Conservation (phyloP, 108 stramenopile genomes). For the Pseudonitzschia pungens region DNA sequence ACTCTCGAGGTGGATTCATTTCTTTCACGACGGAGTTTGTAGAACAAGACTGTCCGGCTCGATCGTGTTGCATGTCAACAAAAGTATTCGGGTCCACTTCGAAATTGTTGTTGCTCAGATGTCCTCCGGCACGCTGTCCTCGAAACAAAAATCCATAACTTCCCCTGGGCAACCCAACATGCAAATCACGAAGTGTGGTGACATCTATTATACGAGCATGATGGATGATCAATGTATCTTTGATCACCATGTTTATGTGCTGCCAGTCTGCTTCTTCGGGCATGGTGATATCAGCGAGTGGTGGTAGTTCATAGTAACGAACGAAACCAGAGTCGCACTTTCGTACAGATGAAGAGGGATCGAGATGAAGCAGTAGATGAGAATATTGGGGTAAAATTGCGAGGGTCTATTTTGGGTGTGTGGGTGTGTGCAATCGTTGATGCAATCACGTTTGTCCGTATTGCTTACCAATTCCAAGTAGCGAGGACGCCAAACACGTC, state of each 20-base stretch:
- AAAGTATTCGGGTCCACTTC: not conserved
- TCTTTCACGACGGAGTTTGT: constrained; percentile 7
- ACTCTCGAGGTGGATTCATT: constrained; percentile 52
- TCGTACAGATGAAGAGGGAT: not conserved
- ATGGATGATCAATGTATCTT: constrained; percentile 47
- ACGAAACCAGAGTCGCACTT: constrained; percentile 65
- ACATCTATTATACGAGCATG: constrained; percentile 81
- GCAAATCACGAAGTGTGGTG: constrained; percentile 75
- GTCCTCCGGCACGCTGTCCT: constrained; percentile 45
- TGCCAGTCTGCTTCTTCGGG: constrained; percentile 36
- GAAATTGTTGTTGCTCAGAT: not conserved
- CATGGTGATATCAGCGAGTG: constrained; percentile 34
- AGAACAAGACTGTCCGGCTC: not conserved
- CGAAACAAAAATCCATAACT: constrained; percentile 81
- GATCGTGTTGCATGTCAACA: constrained; percentile 14
- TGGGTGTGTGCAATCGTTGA: no score
- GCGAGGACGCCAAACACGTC: constrained; percentile 87
- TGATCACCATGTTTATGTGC: constrained; percentile 50
- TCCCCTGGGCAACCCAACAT: constrained; percentile 76
- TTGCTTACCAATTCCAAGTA: constrained; percentile 61
- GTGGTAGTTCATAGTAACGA: constrained; percentile 79
- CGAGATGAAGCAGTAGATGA: not conserved
- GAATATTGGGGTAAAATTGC: not conserved
- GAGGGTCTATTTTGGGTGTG: not conserved
- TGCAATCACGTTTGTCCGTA: constrained; percentile 2